Conservation (phyloP, 2,329 filamentous ascomycete species). For the Bimuria novae-zelandiae region DNA sequence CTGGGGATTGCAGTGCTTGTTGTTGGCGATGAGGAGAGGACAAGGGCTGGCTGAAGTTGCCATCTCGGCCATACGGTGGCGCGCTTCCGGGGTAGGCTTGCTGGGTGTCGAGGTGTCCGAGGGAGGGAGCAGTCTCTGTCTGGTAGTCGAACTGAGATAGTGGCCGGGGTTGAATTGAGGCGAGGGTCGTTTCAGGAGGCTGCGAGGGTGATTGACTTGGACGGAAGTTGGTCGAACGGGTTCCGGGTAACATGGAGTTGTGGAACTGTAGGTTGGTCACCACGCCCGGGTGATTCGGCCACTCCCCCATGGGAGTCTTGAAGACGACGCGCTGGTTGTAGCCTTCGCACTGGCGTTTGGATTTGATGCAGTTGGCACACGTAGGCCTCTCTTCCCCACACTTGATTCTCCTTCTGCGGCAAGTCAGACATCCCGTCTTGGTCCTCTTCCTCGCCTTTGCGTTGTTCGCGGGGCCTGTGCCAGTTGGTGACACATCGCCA, state of each 20-base stretch:
- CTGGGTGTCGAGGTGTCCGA: conserved; percentile 18
- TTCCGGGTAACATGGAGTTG: conserved; percentile 44
- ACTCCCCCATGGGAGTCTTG: conserved; percentile 70
- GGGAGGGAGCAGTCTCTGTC: conserved; percentile 19
- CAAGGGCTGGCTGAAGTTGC: conserved; percentile 35
- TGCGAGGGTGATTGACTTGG: conserved; percentile 19
- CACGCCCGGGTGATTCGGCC: conserved; percentile 43
- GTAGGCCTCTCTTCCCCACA: conserved; percentile 88
- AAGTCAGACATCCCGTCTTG: conserved; percentile 92
- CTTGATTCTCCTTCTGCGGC: conserved; percentile 93
- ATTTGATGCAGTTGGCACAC: conserved; percentile 85
- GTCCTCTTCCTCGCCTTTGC: conserved; percentile 61
- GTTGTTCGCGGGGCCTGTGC: conserved; percentile 23
- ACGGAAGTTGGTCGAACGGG: conserved; percentile 27
- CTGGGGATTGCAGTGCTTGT: conserved; percentile 35
- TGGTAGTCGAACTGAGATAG: conserved; percentile 35
- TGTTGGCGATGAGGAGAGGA: conserved; percentile 40
- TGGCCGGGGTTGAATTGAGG: conserved; percentile 36
- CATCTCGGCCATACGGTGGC: conserved; percentile 29
- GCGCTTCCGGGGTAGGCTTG: conserved; percentile 21
- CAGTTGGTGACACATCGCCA: conserved; percentile 37
- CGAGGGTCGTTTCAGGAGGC: conserved; percentile 25
- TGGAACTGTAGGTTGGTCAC: conserved; percentile 46
- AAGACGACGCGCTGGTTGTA: conserved; percentile 82
- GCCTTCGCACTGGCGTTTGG: conserved; percentile 80